Conservation (phyloP, 108 stramenopile genomes). For the Nitzschia sp. region DNA sequence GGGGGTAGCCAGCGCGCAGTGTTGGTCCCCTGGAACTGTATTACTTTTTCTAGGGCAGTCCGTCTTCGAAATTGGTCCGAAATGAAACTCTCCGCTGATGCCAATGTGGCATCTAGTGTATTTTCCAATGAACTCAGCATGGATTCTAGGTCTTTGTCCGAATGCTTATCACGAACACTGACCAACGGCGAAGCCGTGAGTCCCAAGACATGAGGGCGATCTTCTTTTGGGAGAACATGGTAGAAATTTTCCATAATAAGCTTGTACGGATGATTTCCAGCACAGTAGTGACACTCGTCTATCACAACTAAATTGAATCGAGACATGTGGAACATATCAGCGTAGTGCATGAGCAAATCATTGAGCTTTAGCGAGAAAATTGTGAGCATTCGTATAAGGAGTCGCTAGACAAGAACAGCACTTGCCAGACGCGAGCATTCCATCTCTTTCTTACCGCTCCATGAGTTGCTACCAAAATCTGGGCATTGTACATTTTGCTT, state of each 20-base stretch:
- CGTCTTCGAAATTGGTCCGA: not conserved
- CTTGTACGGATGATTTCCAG: constrained; percentile 47
- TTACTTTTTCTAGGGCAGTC: not conserved
- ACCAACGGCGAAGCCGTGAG: constrained; percentile 67
- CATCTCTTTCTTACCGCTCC: constrained; percentile 38
- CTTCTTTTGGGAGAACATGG: constrained; percentile 32
- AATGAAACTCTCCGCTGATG: constrained; percentile 16
- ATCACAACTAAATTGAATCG: constrained; percentile 51
- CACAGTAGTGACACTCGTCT: constrained; percentile 68
- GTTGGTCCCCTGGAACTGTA: constrained; percentile 4
- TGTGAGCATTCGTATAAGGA: no score
- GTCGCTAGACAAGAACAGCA: no score
- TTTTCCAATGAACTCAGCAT: constrained; percentile 46
- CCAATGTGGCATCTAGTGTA: constrained; percentile 47
- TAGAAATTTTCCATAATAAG: constrained; percentile 57
- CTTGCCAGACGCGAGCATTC: no score
- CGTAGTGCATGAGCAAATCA: constrained; percentile 62
- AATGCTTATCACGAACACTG: constrained; percentile 38
- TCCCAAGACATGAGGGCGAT: constrained; percentile 54
- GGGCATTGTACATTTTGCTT: constrained; percentile 29
- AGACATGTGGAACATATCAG: constrained; percentile 43
- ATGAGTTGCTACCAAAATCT: constrained; percentile 70
- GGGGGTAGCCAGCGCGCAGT: constrained; percentile 30
- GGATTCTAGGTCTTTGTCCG: constrained; percentile 42
- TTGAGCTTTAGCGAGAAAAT: constrained; percentile 13